Conservation (phyloP, 768 basidiomycete species). For the Aureoboletus auriporus region DNA sequence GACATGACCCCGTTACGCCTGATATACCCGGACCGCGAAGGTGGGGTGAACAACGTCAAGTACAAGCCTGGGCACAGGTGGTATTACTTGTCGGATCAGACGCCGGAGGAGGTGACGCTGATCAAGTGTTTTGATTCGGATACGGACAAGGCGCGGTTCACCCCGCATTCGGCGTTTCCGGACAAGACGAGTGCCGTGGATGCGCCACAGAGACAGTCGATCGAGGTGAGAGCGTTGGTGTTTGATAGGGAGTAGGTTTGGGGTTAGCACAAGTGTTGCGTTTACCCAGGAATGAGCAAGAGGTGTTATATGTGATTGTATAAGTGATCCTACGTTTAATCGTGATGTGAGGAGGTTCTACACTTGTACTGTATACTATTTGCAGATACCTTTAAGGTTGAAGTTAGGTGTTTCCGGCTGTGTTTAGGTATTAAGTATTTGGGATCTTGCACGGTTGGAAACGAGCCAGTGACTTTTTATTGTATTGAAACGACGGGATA, state of each 20-base stretch:
- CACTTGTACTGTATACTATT: no score
- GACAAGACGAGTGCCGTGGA: constrained; percentile 30
- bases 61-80: constrained; percentile 34
- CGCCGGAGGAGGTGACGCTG: constrained; percentile 35
- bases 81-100: constrained; percentile 37
- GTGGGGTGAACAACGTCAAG: constrained; percentile 30
- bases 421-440: no score
- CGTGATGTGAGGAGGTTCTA: no score
- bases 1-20: constrained; percentile 28
- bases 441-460: no score
- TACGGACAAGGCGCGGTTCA: constrained; percentile 30
- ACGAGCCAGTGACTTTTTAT: no score
- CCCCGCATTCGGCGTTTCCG: constrained; percentile 38
- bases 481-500: no score
- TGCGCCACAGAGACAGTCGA: constrained; percentile 35
- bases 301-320: no score
- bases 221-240: constrained; percentile 29
- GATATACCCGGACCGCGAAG: constrained; percentile 7
- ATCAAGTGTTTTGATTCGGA: constrained; percentile 44
- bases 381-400: no score
- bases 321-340: no score
- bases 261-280: no score
- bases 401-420: no score
- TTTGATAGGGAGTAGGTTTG: not conserved
- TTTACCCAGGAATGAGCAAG: no score